Base-by-base conservation (phyloP, 305 asterid genomes). In the Fraxinus albicans region DNA sequence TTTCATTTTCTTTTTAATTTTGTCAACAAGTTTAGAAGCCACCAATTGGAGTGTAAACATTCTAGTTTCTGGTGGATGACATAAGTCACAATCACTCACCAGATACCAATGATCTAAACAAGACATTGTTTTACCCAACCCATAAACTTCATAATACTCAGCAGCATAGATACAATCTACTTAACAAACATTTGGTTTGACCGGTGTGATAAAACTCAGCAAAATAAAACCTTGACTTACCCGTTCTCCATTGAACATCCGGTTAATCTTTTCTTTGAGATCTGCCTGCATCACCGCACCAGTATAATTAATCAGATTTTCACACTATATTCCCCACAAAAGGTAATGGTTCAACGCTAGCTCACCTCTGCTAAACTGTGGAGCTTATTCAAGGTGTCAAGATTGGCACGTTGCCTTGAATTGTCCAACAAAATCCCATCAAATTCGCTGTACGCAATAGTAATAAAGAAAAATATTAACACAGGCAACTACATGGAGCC, bases 161-260 rank as follows among this genome's bases (percentile, higher is more conserved):
- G 31, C 65, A 67, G 27, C 58, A 70, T 29, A 65, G 33, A 76
- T 47, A 6, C 76, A 19, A 58, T 47, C 27, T 78, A 33, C 81
- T 69, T 53, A 15, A 77, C 63, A 81, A 44, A 63, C 75, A 79
- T 77, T 81, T 58, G 27, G 82, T 23, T 34, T 17, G 69, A 80
- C 76, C 42, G 33, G 65, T 36, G 10, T 13, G 60, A 79, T 84
- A 33, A 78, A 36, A 40, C 25, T 73, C 34, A 82, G 79, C 29
- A 83, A 70, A 77, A 63, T 13, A 0, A 84, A 80, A 79, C 65
- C 55, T 69, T 67, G 78, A 86, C 98, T 93, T 88, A 97, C 99
- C 58, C 89, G 94, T 85, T 95, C 99, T 80, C 99, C 99, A 77
- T 86, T 90, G 89, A 97, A 95, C 98, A 97, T 95, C 83, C 93